Conservation (phyloP, 1,139 yeast species). For the Yamadazyma kanchanaburiensis region DNA sequence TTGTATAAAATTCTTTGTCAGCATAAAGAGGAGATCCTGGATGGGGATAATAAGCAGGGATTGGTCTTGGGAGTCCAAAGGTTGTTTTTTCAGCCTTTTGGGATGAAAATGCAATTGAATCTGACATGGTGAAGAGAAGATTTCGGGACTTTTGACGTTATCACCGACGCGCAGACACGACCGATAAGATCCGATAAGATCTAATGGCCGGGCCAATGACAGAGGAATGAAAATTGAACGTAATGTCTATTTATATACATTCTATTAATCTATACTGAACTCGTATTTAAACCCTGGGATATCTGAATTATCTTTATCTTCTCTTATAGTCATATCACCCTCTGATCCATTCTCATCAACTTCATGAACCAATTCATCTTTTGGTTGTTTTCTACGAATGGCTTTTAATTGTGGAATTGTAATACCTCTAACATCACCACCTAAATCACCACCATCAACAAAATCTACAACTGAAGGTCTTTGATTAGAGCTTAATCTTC, state of each 20-base stretch:
- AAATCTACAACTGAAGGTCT: conserved; percentile 22
- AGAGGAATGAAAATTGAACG: no score
- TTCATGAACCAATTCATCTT: conserved; percentile 2
- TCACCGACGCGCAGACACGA: no score
- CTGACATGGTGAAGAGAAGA: conserved; percentile 2
- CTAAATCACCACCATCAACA: conserved; percentile 25
- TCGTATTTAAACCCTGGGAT: conserved; percentile 11
- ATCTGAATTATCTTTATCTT: neutral
- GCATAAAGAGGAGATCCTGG: conserved; percentile 53
- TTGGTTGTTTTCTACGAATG: conserved; percentile 23
- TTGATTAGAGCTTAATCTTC: conserved; percentile 18
- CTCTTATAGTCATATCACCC: conserved; percentile 2
- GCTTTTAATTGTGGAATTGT: conserved; percentile 28
- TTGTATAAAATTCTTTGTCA: conserved; percentile 42
- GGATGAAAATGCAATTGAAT: conserved; percentile 22
- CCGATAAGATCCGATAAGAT: no score
- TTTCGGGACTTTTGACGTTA: no score
- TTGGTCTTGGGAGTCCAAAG: conserved; percentile 45
- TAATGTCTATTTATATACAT: no score
- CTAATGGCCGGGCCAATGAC: no score
- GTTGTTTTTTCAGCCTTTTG: conserved; percentile 39
- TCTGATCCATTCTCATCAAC: conserved; percentile 5
- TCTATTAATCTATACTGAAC: conserved; percentile 7
- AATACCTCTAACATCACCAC: conserved; percentile 20
- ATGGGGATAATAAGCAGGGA: conserved; percentile 57